These are phyloP conservation scores for Carex littledalei DNA, from an alignment of 176 grass and related monocot species.

Conservation along the genomic window DNA sequence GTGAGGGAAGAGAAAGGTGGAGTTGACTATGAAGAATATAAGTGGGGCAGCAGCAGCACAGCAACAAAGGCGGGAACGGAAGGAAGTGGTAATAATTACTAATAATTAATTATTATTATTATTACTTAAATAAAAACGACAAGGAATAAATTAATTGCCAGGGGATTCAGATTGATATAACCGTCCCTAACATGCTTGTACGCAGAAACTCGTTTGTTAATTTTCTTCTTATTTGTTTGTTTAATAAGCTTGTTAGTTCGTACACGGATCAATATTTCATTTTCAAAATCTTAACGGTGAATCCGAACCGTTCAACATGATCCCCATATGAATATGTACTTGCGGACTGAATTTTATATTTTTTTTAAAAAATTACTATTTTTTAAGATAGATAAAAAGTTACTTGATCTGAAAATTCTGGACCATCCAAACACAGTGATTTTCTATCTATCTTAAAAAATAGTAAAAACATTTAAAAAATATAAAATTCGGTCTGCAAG, in stretches of 20 bases:
- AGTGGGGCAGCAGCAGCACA: constrained; percentile 20
- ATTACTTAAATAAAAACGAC: neutral
- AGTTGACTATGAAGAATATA: constrained; percentile 41
- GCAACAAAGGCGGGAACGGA: constrained; percentile 15
- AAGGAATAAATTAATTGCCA: neutral
- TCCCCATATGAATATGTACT: too few species aligned
- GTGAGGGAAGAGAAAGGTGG: constrained; percentile 6
- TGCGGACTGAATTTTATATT: too few species aligned
- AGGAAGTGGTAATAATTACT: constrained; percentile 5
- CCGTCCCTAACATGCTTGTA: neutral
- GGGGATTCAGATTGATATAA: neutral
- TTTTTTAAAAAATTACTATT: too few species aligned
- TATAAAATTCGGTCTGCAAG: too few species aligned
- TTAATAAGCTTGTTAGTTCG: neutral
- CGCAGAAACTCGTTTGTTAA: neutral
- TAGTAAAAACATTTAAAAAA: too few species aligned
- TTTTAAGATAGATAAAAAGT: too few species aligned
- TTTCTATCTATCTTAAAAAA: too few species aligned
- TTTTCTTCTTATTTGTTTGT: neutral
- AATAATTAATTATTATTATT: constrained; percentile 8
- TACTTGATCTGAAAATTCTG: too few species aligned
- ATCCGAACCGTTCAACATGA: too few species aligned
- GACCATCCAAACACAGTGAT: too few species aligned
- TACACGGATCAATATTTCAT: too few species aligned
- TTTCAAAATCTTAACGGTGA: too few species aligned